phyloP scores from a whole-genome alignment of 768 basidiomycete genomes.

The Pleurotus tuoliensis region DNA sequence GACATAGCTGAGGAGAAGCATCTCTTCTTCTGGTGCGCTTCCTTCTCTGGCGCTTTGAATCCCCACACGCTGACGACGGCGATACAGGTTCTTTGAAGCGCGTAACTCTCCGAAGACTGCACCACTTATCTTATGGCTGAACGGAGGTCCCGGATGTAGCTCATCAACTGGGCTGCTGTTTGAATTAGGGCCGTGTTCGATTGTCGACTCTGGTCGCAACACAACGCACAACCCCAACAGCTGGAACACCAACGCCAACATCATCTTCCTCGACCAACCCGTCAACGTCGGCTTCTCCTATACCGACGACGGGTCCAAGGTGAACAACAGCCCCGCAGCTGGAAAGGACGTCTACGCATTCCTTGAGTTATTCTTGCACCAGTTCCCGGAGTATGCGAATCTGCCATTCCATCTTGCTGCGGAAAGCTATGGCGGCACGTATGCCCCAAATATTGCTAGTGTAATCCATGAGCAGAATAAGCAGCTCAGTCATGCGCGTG shows the following conservation, averaged over 20 bases:
- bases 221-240: constrained; percentile 72
- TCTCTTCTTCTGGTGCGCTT: constrained; percentile 76
- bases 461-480: constrained; percentile 79
- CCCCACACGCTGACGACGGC: neutral
- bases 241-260: constrained; percentile 81
- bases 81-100: constrained; percentile 82
- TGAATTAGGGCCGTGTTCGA: constrained; percentile 86
- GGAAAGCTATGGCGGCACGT: constrained; percentile 77
- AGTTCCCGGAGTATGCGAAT: constrained; percentile 69
- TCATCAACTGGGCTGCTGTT: constrained; percentile 82
- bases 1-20: constrained; percentile 78
- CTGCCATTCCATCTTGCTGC: constrained; percentile 79
- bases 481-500: constrained; percentile 31
- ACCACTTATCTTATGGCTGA: constrained; percentile 87
- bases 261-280: constrained; percentile 79
- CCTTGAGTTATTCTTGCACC: constrained; percentile 73
- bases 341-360: constrained; percentile 90
- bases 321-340: constrained; percentile 79
- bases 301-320: constrained; percentile 65
- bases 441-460: constrained; percentile 82
- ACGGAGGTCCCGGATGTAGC: constrained; percentile 72
- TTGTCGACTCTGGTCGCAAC: constrained; percentile 66
- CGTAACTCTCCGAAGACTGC: constrained; percentile 68
- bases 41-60: neutral
- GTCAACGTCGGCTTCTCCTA: constrained; percentile 92